A percentile compares a stretch with the other conserved stretches of the same genome.
phyloP scores from a whole-genome alignment of 495 filamentous ascomycete species.

The Penicillium alfredii region DNA sequence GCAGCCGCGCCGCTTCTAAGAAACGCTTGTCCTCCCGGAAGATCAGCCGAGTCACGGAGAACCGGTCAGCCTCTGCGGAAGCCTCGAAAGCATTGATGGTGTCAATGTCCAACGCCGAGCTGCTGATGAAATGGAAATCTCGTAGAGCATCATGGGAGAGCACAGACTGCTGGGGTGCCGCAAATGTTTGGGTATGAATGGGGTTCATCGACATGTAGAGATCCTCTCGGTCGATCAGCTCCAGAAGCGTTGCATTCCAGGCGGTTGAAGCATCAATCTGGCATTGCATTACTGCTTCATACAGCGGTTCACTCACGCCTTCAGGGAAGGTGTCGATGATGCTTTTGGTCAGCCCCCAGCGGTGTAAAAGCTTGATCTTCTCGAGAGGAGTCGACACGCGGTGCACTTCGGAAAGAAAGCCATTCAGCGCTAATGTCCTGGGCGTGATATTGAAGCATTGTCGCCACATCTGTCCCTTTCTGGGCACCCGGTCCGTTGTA shows the following conservation, averaged over 20 bases:
- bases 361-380: slow-evolving; percentile 37
- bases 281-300: slow-evolving; percentile 76
- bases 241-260: slow-evolving; percentile 65
- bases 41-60: slow-evolving; percentile 71
- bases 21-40: slow-evolving; percentile 89
- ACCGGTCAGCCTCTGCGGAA: slow-evolving; percentile 69
- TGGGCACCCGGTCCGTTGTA: slow-evolving; percentile 30
- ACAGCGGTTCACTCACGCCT: slow-evolving; percentile 67
- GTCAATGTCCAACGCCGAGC: slow-evolving; percentile 53
- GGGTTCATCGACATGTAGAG: slow-evolving; percentile 59
- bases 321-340: slow-evolving; percentile 74
- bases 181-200: slow-evolving; percentile 26
- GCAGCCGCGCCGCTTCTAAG: slow-evolving; percentile 67
- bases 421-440: slow-evolving; percentile 59
- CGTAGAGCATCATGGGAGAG: slow-evolving; percentile 59
- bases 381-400: slow-evolving; percentile 26
- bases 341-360: slow-evolving; percentile 39
- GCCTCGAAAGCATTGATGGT: slow-evolving; percentile 55
- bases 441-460: slow-evolving; percentile 51
- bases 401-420: slow-evolving; percentile 43
- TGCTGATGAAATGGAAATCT: slow-evolving; percentile 70
- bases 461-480: slow-evolving; percentile 36
- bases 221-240: slow-evolving; percentile 78
- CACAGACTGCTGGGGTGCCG: slow-evolving; percentile 32
- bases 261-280: slow-evolving; percentile 72